Base-by-base conservation (phyloP, 2,329 filamentous ascomycete species). In the Xenosphaeropsis pyriputrescens region DNA sequence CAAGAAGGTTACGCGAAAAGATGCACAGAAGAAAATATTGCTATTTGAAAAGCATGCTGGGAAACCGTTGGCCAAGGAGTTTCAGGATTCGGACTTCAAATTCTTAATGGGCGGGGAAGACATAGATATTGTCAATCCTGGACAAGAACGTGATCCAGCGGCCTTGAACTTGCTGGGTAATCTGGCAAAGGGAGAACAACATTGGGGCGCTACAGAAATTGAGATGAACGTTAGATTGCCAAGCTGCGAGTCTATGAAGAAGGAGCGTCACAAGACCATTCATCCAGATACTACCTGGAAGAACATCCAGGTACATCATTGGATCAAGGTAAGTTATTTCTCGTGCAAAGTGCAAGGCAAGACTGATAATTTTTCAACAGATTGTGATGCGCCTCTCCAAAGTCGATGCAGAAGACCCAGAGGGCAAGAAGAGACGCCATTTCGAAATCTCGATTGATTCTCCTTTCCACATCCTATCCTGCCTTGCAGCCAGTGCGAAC, bases 361-460 rank as follows among this genome's bases (percentile, higher is more conserved):
- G 11, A 19, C 16, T 16, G 8, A 22, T 15, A 13, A 8, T 16
- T 16, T 35, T 32, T 36, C 34, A 15, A 22, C 46, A 81, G 76
- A 80, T 85, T 50, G 75, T 84, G 36, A 75, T 85, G 66, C 75
- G 79, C 22, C 65, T 84, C 29, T 83, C 78, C n/a, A 77, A 74
- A 51, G 64, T 72, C 8, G 79, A 84, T 48, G 61, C 67, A 35
- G 66, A 67, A 22, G 74, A 82, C 46, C 69, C 78, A 8, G 61
- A 58, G 4, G 49, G 50, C 15, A 53, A 49, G 29, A 82, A 80
- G 53, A 67, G 79, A 45, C 68, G 79, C 30, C 79, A 84, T 50
- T 84, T 84, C 46, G 79, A 85, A 50, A 84, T 85, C 39, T 83
- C 79, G 13, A 84, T 85, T 45, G 79, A 85, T 54, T 84, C 79